Evolutionary conservation across 2,329 filamentous ascomycete species (phyloP).

Genomic region (Colletotrichum truncatum): DNA sequence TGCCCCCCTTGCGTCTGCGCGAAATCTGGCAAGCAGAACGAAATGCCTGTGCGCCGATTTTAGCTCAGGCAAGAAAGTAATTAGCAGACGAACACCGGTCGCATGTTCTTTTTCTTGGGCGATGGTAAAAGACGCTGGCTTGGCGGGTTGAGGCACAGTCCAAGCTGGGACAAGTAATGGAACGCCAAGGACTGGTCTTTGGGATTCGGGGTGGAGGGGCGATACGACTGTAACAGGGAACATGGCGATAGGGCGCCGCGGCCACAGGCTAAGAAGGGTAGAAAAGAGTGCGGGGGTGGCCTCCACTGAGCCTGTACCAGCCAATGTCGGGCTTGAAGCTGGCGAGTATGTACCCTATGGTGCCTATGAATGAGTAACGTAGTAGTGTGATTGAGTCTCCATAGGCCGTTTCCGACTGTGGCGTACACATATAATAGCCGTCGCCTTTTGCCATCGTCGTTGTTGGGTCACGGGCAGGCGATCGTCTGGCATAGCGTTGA

Average conservation of each 20-base stretch:
- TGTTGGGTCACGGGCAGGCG: too few relatives aligned
- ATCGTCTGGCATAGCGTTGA: too few relatives aligned
- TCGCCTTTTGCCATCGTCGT: neutral
- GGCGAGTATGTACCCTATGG: neutral
- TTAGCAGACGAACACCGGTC: neutral
- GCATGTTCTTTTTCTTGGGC: constrained; percentile 1
- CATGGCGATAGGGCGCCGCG: constrained; percentile 3
- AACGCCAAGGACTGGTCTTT: constrained; percentile 14
- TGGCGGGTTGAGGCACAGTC: too few relatives aligned
- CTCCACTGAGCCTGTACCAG: neutral
- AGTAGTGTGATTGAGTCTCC: neutral
- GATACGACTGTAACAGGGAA: constrained; percentile 24
- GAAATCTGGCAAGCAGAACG: neutral
- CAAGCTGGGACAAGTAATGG: constrained; percentile 11
- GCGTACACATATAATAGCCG: too few relatives aligned
- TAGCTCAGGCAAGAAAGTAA: neutral
- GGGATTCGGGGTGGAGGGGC: constrained; percentile 8
- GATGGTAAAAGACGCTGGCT: too few relatives aligned
- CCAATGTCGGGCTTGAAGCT: neutral
- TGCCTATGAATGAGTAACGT: too few relatives aligned
- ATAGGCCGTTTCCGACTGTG: neutral
- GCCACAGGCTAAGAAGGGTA: neutral
- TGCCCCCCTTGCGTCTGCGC: neutral
- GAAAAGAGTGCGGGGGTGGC: constrained; percentile 2
- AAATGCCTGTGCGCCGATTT: constrained; percentile 3